Conservation (phyloP, 768 basidiomycete genomes). For the Kwoniella mangroviensis region DNA sequence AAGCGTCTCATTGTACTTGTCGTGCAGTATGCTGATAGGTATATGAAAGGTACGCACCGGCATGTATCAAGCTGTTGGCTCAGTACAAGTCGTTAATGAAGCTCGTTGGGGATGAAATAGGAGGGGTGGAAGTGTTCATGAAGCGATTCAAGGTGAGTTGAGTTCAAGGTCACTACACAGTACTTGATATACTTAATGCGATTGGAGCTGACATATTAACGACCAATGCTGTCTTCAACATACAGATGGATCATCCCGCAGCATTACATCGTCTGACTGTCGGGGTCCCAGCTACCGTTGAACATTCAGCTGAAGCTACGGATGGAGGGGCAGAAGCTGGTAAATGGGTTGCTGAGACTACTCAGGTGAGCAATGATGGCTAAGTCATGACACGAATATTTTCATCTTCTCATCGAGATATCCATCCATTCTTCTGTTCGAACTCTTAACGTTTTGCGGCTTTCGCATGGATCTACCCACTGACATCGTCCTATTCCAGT, state of each 20-base stretch:
- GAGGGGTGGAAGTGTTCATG: slow-evolving; percentile 84
- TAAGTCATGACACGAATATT: background rate
- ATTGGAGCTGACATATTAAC: no score
- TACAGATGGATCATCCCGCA: slow-evolving; percentile 88
- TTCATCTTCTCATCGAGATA: background rate
- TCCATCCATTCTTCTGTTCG: no score
- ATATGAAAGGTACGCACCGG: slow-evolving; percentile 81
- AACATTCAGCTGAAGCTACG: slow-evolving; percentile 78
- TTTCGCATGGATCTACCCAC: no score
- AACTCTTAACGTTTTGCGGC: no score
- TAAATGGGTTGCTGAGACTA: slow-evolving; percentile 97
- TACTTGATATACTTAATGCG: no score
- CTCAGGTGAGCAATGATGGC: slow-evolving; percentile 67
- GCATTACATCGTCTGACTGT: slow-evolving; percentile 87
- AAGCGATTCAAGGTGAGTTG: slow-evolving; percentile 72
- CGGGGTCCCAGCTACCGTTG: slow-evolving; percentile 94
- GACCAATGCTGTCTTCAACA: background rate
- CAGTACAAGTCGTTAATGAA: slow-evolving; percentile 98
- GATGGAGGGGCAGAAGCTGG: slow-evolving; percentile 78
- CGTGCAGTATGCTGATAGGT: background rate
- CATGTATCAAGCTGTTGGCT: slow-evolving; percentile 88
- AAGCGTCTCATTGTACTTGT: slow-evolving; percentile 57
- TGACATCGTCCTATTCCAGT: slow-evolving; percentile 62
- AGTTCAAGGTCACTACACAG: background rate
- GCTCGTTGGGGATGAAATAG: slow-evolving; percentile 77